Percentiles rank a stretch among this genome's conserved stretches.
phyloP scores from a whole-genome alignment of 805 yeast genomes.

The Schwanniomyces vanrijiae region DNA sequence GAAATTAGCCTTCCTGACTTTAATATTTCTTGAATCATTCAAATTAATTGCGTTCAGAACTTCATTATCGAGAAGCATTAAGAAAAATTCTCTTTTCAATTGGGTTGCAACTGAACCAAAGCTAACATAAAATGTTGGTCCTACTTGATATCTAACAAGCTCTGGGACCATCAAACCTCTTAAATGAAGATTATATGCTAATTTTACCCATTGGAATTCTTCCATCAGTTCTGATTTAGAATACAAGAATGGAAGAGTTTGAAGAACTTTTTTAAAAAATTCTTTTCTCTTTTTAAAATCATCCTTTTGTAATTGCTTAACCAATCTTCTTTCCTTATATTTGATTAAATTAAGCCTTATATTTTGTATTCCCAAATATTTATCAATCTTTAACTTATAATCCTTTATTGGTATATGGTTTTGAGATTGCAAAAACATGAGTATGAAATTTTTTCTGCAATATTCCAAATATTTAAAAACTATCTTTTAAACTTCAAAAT shows the following conservation, averaged over 20 bases:
- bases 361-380: background rate
- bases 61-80: slow-evolving; percentile 6
- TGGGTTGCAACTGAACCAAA: slow-evolving; percentile 15
- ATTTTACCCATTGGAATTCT: slow-evolving; percentile 13
- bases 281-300: slow-evolving; percentile 4
- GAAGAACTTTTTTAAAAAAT: slow-evolving; percentile 7
- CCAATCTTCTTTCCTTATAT: slow-evolving; percentile 2
- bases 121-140: slow-evolving; percentile 13
- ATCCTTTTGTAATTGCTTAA: slow-evolving; percentile 1
- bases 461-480: background rate
- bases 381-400: background rate
- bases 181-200: slow-evolving; percentile 12
- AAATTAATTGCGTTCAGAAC: slow-evolving; percentile 1
- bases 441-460: background rate
- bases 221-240: slow-evolving; percentile 10
- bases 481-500: too few relatives aligned
- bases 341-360: background rate
- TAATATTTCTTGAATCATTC: background rate
- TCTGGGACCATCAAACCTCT: slow-evolving; percentile 9
- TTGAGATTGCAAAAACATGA: background rate
- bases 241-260: slow-evolving; percentile 14
- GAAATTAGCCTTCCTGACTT: background rate
- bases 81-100: slow-evolving; percentile 13
- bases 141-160: slow-evolving; percentile 12
- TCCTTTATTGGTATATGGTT: background rate